phyloP scores from a whole-genome alignment of 345 rosid genomes.

The Salix viminalis region DNA sequence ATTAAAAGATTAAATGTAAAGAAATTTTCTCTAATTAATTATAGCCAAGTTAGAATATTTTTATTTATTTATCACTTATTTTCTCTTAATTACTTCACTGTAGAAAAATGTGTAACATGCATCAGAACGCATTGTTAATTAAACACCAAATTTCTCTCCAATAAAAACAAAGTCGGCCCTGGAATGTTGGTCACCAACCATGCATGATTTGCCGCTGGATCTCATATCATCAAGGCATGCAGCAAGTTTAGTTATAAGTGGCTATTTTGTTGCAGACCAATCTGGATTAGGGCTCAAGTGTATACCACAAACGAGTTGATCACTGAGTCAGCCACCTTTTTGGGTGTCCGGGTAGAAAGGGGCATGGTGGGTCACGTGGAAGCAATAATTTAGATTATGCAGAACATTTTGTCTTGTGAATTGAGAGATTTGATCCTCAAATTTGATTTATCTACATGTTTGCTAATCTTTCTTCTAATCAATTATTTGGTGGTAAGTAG shows the following conservation, averaged over 20 bases:
- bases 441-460: background rate
- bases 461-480: background rate
- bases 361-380: conserved; percentile 26
- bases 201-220: background rate
- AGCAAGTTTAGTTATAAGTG: conserved; percentile 3
- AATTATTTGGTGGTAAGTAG: background rate
- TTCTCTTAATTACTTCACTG: background rate
- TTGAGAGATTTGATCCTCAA: conserved; percentile 1
- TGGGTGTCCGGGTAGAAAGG: conserved; percentile 24
- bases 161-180: background rate
- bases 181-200: conserved; percentile 13
- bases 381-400: background rate
- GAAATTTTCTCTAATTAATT: background rate
- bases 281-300: conserved; percentile 19
- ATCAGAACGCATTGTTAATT: too few relatives aligned
- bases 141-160: background rate
- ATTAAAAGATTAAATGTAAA: too few relatives aligned
- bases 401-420: background rate
- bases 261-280: conserved; percentile 2
- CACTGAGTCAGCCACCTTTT: conserved; percentile 22
- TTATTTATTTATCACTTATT: background rate
- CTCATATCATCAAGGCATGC: background rate
- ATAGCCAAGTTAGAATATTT: background rate
- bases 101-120: background rate
- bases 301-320: conserved; percentile 22